These are phyloP conservation scores for Mariannaea elegans DNA, from an alignment of 2,329 filamentous ascomycete genomes.

Conservation along the genomic window DNA sequence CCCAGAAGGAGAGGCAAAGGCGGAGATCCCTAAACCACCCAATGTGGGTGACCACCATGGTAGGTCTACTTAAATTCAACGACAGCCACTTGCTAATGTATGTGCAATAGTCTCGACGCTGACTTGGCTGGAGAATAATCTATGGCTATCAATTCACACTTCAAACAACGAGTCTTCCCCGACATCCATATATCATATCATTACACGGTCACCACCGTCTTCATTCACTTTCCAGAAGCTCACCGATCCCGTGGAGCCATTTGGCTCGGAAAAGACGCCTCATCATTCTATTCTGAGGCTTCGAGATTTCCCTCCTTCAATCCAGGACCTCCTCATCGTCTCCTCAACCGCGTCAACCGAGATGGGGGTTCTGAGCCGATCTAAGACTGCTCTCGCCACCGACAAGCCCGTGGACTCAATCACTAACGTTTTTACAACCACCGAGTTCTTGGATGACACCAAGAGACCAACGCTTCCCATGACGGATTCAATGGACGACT, in stretches of 20 bases:
- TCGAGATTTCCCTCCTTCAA: conserved; percentile 79
- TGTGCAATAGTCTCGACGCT: conserved; percentile 74
- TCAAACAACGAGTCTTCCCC: conserved; percentile 65
- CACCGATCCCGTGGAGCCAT: conserved; percentile 77
- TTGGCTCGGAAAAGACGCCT: conserved; percentile 71
- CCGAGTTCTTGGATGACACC: conserved; percentile 76
- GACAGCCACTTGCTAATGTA: neutral
- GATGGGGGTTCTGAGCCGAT: conserved; percentile 79
- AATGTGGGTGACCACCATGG: conserved; percentile 72
- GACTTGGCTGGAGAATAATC: conserved; percentile 86
- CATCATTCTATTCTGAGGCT: conserved; percentile 83
- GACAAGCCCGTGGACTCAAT: conserved; percentile 68
- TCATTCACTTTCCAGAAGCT: conserved; percentile 79
- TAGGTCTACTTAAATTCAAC: conserved; percentile 53
- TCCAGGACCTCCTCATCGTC: conserved; percentile 84
- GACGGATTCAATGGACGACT: conserved; percentile 65
- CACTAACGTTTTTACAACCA: conserved; percentile 76
- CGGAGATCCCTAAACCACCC: conserved; percentile 80
- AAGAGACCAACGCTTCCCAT: conserved; percentile 80
- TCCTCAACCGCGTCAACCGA: conserved; percentile 83
- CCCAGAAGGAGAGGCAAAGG: conserved; percentile 80
- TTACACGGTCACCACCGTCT: conserved; percentile 70
- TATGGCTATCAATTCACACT: conserved; percentile 86
- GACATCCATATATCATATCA: conserved; percentile 79
- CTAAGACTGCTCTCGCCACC: conserved; percentile 71